Evolutionary conservation across 805 yeast species (phyloP), one percentile per base, ranked within the genome.

Genomic region (Saccharomycopsis sp.): DNA sequence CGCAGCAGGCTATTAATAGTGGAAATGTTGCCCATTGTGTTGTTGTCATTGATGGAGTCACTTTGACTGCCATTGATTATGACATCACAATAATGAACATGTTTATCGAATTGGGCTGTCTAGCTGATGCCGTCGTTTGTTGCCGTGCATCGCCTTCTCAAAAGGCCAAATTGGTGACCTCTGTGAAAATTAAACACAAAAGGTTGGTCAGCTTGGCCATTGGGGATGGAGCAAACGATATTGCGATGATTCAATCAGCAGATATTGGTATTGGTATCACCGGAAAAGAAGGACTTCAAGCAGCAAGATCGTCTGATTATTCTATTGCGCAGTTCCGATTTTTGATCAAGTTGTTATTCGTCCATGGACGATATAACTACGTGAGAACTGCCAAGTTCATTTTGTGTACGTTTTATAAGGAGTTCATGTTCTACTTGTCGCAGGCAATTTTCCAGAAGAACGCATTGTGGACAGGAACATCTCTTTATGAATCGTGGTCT

Each of bases 181-280:
- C 84, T 38, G 90, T 96, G n/a, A 78, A 98, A 55, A 74, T 78
- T n/a, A 73, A 85, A 58, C 80, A 86, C 65, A 84, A 78, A 54
- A 73, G 73, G 1, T 79, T 88, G 47, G 97, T 94, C 3, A 90
- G 97, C 0, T 77, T 94, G 62, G 99, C 99, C 0, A 88, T 94
- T 68, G 99, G 99, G 5, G 99, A 94, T 73, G 99, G 99, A 63
- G 99, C 99, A 1, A 94, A 94, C 69, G 99, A 94, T 72, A 92
- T 94, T 69, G 98, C 99, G 0, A 94, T 94, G 99, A 94, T 94
- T 62, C 97, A 94, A 73, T 87, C 96, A 67, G 99, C 99, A 0
- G 98, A 94, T 71, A 90, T 94, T 58, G 99, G 99, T 29, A 82
- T 94, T 62, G 99, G 99, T 29, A 94, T 94, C 56, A 92, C 98